These are phyloP conservation scores for Penicillium sp. DNA, from an alignment of 2,329 filamentous ascomycete genomes.

Conservation along the genomic window DNA sequence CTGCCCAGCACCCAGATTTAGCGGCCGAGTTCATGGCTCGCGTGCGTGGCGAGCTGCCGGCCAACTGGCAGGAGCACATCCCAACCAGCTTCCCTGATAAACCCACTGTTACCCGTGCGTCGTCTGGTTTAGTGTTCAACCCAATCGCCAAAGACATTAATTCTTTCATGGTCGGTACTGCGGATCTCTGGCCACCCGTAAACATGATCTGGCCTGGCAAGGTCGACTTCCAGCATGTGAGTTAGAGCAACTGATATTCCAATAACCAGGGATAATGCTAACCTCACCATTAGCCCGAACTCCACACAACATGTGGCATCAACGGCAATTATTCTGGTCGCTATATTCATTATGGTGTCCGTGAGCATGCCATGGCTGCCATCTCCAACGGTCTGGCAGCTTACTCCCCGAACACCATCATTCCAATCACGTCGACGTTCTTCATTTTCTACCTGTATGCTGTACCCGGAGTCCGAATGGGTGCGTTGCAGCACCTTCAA, in stretches of 20 bases:
- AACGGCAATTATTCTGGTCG: constrained; percentile 47
- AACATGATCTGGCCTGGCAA: constrained; percentile 50
- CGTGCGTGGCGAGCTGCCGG: constrained; percentile 41
- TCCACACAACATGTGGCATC: constrained; percentile 24
- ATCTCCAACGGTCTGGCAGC: constrained; percentile 70
- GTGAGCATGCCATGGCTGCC: constrained; percentile 59
- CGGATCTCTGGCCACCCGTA: constrained; percentile 47
- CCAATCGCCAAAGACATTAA: constrained; percentile 43
- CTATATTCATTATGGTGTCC: constrained; percentile 51
- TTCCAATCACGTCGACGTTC: constrained; percentile 52
- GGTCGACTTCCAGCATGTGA: constrained; percentile 45
- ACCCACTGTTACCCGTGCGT: constrained; percentile 44
- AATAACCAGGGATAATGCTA: neutral
- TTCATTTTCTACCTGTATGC: constrained; percentile 57
- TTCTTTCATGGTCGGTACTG: constrained; percentile 48
- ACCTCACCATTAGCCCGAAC: constrained; percentile 18
- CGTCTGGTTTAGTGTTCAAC: constrained; percentile 45
- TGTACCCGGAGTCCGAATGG: constrained; percentile 53
- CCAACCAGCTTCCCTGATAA: constrained; percentile 43
- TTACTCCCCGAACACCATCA: constrained; percentile 47
- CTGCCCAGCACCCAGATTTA: constrained; percentile 40
- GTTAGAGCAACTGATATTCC: neutral
- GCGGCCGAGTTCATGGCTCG: constrained; percentile 44
- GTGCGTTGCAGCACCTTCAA: constrained; percentile 48
- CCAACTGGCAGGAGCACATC: constrained; percentile 45